phyloP scores from a whole-genome alignment of 2,329 filamentous ascomycete genomes.

The Colletotrichum musae region DNA sequence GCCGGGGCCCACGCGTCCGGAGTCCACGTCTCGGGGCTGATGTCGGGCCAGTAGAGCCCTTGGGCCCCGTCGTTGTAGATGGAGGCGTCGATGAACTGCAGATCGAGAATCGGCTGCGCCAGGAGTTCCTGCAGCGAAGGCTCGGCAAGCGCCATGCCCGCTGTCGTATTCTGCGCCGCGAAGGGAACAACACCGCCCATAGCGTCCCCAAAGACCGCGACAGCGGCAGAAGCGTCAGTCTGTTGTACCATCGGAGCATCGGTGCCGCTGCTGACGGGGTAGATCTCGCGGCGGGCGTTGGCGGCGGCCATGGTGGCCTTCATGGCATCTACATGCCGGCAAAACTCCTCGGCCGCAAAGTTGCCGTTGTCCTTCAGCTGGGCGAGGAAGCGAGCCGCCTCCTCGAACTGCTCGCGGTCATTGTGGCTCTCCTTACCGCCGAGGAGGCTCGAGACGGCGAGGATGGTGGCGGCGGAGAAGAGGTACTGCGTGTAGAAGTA shows the following conservation, averaged over 20 bases:
- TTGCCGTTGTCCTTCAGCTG: slow-evolving; percentile 58
- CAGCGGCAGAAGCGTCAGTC: not conserved
- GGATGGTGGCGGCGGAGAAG: slow-evolving; percentile 60
- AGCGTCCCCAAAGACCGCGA: slow-evolving; percentile 7
- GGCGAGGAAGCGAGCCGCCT: slow-evolving; percentile 54
- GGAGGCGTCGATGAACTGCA: slow-evolving; percentile 51
- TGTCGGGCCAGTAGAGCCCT: slow-evolving; percentile 42
- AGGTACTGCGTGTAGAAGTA: slow-evolving; percentile 63
- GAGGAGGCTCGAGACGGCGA: slow-evolving; percentile 59
- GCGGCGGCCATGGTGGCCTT: slow-evolving; percentile 46
- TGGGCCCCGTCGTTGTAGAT: slow-evolving; percentile 41
- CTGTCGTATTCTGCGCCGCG: slow-evolving; percentile 44
- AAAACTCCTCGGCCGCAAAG: slow-evolving; percentile 58
- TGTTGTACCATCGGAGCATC: not conserved
- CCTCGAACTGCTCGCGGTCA: slow-evolving; percentile 58
- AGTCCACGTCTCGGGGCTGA: slow-evolving; percentile 39
- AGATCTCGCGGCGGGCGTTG: slow-evolving; percentile 25
- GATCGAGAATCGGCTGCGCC: slow-evolving; percentile 50
- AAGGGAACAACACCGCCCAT: slow-evolving; percentile 10
- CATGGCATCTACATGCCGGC: slow-evolving; percentile 56
- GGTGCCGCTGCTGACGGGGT: not conserved
- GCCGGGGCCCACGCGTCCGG: slow-evolving; percentile 34
- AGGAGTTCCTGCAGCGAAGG: slow-evolving; percentile 53
- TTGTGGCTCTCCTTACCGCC: slow-evolving; percentile 47
- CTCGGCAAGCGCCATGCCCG: slow-evolving; percentile 53